These are phyloP conservation scores for Ramalina peruviana DNA, from an alignment of 495 filamentous ascomycete species.

Conservation along the genomic window DNA sequence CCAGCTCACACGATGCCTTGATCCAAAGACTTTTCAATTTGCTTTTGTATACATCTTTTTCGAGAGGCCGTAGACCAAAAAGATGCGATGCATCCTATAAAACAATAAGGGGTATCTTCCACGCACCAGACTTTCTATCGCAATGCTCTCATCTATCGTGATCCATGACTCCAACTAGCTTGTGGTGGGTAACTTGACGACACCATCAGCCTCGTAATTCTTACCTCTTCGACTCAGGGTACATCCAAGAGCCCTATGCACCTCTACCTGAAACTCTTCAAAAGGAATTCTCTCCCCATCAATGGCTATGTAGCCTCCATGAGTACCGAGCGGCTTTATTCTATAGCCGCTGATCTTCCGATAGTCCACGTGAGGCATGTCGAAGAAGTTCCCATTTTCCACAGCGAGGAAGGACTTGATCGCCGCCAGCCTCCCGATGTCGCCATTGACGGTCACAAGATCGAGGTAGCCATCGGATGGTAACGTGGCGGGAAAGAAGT, in stretches of 20 bases:
- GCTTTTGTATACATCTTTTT: no score
- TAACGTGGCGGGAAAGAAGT: constrained; percentile 78
- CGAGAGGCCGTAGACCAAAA: no score
- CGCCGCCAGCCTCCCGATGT: constrained; percentile 46
- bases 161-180: neutral
- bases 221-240: constrained; percentile 58
- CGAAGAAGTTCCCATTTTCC: constrained; percentile 58
- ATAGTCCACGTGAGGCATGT: constrained; percentile 61
- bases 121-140: neutral
- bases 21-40: no score
- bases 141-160: neutral
- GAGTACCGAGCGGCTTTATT: constrained; percentile 53
- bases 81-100: no score
- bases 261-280: constrained; percentile 77
- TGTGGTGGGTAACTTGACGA: constrained; percentile 6
- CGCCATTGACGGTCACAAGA: constrained; percentile 65
- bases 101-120: no score
- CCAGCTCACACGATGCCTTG: no score
- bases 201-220: constrained; percentile 59
- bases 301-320: constrained; percentile 76
- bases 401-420: constrained; percentile 55
- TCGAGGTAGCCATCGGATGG: constrained; percentile 80
- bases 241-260: constrained; percentile 74
- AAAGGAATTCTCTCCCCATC: constrained; percentile 84
- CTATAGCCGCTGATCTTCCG: constrained; percentile 73